phyloP scores from a whole-genome alignment of 2,329 filamentous ascomycete species.

The Helicocarpus griseus region DNA sequence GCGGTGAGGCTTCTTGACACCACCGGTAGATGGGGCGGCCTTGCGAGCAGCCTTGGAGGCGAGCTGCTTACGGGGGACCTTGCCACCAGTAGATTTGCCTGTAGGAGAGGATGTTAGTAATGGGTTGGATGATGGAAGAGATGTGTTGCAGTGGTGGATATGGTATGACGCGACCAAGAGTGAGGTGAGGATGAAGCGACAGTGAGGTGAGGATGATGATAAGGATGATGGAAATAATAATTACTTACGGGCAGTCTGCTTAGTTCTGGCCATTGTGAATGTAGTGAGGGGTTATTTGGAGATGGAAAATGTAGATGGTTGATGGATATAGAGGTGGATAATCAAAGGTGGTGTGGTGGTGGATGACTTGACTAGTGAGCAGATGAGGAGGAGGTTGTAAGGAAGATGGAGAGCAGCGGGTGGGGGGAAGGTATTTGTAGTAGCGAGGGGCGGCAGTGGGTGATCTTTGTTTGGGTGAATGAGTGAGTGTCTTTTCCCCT shows the following conservation, averaged over 20 bases:
- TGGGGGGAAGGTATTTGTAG: slow-evolving; percentile 18
- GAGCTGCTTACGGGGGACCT: slow-evolving; percentile 83
- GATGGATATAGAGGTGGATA: slow-evolving; percentile 13
- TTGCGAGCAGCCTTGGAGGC: slow-evolving; percentile 99
- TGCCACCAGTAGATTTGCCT: slow-evolving; percentile 68
- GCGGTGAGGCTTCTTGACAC: slow-evolving; percentile 92
- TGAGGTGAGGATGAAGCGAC: slow-evolving; percentile 10
- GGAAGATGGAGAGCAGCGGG: slow-evolving; percentile 14
- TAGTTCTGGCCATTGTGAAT: slow-evolving; percentile 40
- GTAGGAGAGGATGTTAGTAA: slow-evolving; percentile 24
- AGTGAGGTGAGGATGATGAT: slow-evolving; percentile 11
- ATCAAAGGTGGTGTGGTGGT: slow-evolving; percentile 23
- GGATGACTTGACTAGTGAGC: slow-evolving; percentile 13
- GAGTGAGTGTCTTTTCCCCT: slow-evolving; percentile 25
- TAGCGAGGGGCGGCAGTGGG: slow-evolving; percentile 8
- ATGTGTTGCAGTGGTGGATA: no score
- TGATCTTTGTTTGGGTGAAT: slow-evolving; percentile 10
- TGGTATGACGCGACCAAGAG: slow-evolving; percentile 15
- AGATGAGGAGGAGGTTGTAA: slow-evolving; percentile 8
- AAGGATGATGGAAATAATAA: slow-evolving; percentile 3
- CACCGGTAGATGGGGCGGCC: slow-evolving; percentile 90
- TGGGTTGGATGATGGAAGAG: slow-evolving; percentile 4
- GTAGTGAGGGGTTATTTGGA: slow-evolving; percentile 18
- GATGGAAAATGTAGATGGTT: slow-evolving; percentile 17
- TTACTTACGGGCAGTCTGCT: slow-evolving; percentile 44